Conservation (phyloP, 768 basidiomycete species). For the Lentinula detonsa region DNA sequence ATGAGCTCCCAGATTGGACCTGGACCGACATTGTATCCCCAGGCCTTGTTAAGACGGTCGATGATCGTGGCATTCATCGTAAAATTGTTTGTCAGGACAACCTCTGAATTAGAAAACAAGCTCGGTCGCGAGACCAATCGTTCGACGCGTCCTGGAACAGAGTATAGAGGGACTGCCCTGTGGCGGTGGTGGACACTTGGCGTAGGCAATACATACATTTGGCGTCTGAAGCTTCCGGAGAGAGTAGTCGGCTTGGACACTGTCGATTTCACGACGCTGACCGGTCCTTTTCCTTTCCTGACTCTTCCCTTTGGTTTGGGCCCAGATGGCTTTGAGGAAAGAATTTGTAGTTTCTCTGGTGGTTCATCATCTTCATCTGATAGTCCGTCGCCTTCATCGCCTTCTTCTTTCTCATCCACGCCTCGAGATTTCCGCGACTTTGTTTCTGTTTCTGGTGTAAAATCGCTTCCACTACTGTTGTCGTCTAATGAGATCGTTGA, state of each 20-base stretch:
- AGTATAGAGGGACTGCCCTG: slow-evolving; percentile 56
- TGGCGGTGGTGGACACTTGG: slow-evolving; percentile 72
- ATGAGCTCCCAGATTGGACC: slow-evolving; percentile 77
- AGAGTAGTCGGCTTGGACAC: slow-evolving; percentile 22
- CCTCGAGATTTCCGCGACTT: not conserved
- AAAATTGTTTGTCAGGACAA: slow-evolving; percentile 50
- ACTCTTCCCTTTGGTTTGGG: slow-evolving; percentile 22
- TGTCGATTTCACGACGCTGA: slow-evolving; percentile 8
- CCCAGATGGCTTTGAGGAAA: slow-evolving; percentile 6
- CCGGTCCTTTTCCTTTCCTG: slow-evolving; percentile 16
- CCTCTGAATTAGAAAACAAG: slow-evolving; percentile 39
- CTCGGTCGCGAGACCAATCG: slow-evolving; percentile 46
- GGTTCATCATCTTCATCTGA: slow-evolving; percentile 14
- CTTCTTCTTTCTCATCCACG: slow-evolving; percentile 14
- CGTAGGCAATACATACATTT: slow-evolving; percentile 54
- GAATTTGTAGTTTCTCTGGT: slow-evolving; percentile 7
- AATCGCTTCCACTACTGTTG: slow-evolving; percentile 48
- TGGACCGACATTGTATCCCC: slow-evolving; percentile 68
- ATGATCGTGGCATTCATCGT: slow-evolving; percentile 40
- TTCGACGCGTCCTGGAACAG: slow-evolving; percentile 47
- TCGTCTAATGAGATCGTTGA: slow-evolving; percentile 30
- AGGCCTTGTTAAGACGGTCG: slow-evolving; percentile 60
- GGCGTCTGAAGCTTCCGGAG: slow-evolving; percentile 33
- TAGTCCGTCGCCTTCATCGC: slow-evolving; percentile 13
- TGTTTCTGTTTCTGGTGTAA: slow-evolving; percentile 37